phyloP scores from a whole-genome alignment of 1,284 basidiomycete genomes.

The Volvariella volvacea region DNA sequence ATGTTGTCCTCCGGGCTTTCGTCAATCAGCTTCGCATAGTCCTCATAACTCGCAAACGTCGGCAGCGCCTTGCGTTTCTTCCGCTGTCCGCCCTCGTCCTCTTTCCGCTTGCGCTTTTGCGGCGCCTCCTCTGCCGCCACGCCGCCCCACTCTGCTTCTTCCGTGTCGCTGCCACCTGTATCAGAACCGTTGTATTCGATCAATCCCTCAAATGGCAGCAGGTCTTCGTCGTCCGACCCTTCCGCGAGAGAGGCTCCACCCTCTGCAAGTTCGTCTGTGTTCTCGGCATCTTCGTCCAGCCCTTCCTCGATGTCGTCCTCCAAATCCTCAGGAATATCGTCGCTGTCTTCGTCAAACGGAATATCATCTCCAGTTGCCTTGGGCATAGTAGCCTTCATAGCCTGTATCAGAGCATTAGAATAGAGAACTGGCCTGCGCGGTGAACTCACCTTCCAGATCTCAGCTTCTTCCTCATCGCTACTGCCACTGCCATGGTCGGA shows the following conservation, averaged over 20 bases:
- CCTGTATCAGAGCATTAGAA: conserved; percentile 35
- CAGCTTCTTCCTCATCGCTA: conserved; percentile 28
- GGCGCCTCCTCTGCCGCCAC: conserved; percentile 23
- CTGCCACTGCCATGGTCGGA: conserved; percentile 25
- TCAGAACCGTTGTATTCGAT: conserved; percentile 53
- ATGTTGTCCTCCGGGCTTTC: conserved; percentile 72
- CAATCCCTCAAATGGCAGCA: conserved; percentile 52
- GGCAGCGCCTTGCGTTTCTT: conserved; percentile 75
- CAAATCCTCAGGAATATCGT: conserved; percentile 17
- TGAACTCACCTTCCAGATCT: conserved; percentile 74
- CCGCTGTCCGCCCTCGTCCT: conserved; percentile 46
- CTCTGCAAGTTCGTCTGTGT: conserved; percentile 23
- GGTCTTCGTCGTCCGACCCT: conserved; percentile 62
- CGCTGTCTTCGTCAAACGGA: conserved; percentile 32
- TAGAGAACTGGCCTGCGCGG: conserved; percentile 3
- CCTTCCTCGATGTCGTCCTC: no score
- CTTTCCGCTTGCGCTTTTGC: conserved; percentile 45
- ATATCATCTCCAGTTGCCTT: conserved; percentile 39
- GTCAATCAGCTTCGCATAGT: conserved; percentile 92
- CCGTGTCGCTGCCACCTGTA: conserved; percentile 24
- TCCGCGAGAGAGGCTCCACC: conserved; percentile 53
- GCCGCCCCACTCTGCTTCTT: conserved; percentile 50
- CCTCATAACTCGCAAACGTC: conserved; percentile 92
- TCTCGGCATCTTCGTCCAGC: conserved; percentile 16
- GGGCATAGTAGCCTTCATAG: conserved; percentile 80